A percentile compares a stretch with the other conserved stretches of the same genome.
Conservation (phyloP, 371 early-diverging fungal species). For the Rhizopus sp. region DNA sequence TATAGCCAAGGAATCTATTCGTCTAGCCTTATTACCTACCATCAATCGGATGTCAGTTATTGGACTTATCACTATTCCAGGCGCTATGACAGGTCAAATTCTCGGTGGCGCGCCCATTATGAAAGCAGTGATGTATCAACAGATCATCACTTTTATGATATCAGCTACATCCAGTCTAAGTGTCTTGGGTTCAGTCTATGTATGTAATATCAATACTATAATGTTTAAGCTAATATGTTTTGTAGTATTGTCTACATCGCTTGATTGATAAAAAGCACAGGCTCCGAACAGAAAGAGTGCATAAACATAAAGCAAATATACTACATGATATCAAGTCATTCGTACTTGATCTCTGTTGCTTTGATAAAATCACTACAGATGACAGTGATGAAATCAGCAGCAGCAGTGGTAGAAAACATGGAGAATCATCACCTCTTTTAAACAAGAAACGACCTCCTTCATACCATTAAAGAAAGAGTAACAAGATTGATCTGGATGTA, state of each 20-base stretch:
- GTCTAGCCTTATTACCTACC: constrained; percentile 78
- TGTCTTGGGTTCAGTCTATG: constrained; percentile 62
- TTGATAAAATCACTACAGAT: constrained; percentile 2
- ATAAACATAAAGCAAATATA: constrained; percentile 24
- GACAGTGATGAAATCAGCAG: background rate
- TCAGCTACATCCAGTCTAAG: constrained; percentile 71
- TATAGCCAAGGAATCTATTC: constrained; percentile 71
- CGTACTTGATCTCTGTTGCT: constrained; percentile 5
- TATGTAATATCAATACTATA: constrained; percentile 21
- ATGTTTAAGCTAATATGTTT: background rate
- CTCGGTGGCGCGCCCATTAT: constrained; percentile 80
- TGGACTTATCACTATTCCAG: constrained; percentile 89
- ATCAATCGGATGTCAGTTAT: constrained; percentile 85
- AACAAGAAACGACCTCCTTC: no score
- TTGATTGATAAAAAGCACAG: constrained; percentile 62
- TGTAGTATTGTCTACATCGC: constrained; percentile 56
- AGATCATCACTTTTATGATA: constrained; percentile 84
- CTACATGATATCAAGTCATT: constrained; percentile 22
- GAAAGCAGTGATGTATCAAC: constrained; percentile 81
- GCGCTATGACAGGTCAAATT: constrained; percentile 91
- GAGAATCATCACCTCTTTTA: no score
- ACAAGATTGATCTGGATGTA: no score
- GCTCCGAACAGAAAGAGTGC: constrained; percentile 60
- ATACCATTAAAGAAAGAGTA: no score
- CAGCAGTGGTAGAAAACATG: background rate